phyloP scores from a whole-genome alignment of 129 eudicot species.

The Artemisia argyi region DNA sequence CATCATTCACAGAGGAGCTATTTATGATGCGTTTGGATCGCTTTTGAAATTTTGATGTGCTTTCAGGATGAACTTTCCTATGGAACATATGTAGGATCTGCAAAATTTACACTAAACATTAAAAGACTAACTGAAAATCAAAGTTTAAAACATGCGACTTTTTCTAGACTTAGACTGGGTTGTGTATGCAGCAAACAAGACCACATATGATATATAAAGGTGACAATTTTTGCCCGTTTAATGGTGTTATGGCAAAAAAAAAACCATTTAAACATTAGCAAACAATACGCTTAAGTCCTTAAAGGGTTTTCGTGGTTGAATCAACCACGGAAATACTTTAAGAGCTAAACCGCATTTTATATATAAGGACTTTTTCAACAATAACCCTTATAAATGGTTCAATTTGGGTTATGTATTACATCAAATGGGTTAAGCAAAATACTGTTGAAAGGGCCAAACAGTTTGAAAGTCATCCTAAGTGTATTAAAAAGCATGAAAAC shows the following conservation, averaged over 20 bases:
- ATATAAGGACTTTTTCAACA: too few relatives aligned
- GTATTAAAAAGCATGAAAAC: neutral
- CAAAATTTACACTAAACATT: conserved; percentile 18
- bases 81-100: conserved; percentile 82
- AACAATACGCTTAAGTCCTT: too few relatives aligned
- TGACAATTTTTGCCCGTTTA: neutral
- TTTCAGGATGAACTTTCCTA: conserved; percentile 89
- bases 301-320: too few relatives aligned
- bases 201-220: neutral
- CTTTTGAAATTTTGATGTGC: conserved; percentile 36
- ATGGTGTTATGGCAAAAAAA: too few relatives aligned
- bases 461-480: neutral
- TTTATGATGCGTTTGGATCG: conserved; percentile 26
- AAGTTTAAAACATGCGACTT: neutral
- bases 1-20: conserved; percentile 14
- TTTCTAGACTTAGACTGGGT: neutral
- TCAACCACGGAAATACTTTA: too few relatives aligned
- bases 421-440: neutral
- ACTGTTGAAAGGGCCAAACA: neutral
- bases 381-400: neutral
- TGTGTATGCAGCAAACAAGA: neutral
- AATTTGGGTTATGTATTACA: neutral
- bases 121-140: neutral
- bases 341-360: too few relatives aligned
- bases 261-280: too few relatives aligned